These are phyloP conservation scores for Maudiozyma pseudohumilis DNA, from an alignment of 805 yeast genomes.

Conservation along the genomic window DNA sequence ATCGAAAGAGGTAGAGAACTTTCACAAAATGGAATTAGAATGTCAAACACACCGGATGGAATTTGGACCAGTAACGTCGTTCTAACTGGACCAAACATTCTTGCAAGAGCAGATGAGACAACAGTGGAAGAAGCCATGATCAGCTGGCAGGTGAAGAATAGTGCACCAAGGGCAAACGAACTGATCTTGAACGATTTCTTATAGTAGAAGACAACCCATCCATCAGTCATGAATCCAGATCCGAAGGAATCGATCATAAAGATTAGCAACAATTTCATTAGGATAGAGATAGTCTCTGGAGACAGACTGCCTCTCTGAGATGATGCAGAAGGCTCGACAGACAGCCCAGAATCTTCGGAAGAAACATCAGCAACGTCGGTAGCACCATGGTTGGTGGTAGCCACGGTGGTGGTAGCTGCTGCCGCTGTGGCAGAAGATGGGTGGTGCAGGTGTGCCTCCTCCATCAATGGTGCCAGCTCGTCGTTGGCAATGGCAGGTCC, in stretches of 20 bases:
- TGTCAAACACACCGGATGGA: slow-evolving; percentile 63
- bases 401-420: neutral
- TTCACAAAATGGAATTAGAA: slow-evolving; percentile 41
- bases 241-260: slow-evolving; percentile 86
- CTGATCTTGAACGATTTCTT: slow-evolving; percentile 43
- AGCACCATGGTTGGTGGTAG: neutral
- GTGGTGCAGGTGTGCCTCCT: slow-evolving; percentile 2
- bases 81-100: slow-evolving; percentile 62
- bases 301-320: slow-evolving; percentile 37
- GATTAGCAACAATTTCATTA: slow-evolving; percentile 42
- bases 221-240: slow-evolving; percentile 76
- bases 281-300: slow-evolving; percentile 33
- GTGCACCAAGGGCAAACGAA: slow-evolving; percentile 51
- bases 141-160: slow-evolving; percentile 56
- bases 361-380: neutral
- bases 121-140: slow-evolving; percentile 60
- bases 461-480: slow-evolving; percentile 22
- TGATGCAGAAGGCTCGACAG: slow-evolving; percentile 4
- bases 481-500: slow-evolving; percentile 15
- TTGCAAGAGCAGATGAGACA: slow-evolving; percentile 66
- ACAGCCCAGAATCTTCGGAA: neutral
- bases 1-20: slow-evolving; percentile 36
- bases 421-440: neutral
- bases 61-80: slow-evolving; percentile 68
- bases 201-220: slow-evolving; percentile 84